A percentile compares a stretch with the other conserved stretches of the same genome.
These are phyloP conservation scores for Tagetes erecta DNA, from an alignment of 129 eudicot genomes.

Conservation along the genomic window DNA sequence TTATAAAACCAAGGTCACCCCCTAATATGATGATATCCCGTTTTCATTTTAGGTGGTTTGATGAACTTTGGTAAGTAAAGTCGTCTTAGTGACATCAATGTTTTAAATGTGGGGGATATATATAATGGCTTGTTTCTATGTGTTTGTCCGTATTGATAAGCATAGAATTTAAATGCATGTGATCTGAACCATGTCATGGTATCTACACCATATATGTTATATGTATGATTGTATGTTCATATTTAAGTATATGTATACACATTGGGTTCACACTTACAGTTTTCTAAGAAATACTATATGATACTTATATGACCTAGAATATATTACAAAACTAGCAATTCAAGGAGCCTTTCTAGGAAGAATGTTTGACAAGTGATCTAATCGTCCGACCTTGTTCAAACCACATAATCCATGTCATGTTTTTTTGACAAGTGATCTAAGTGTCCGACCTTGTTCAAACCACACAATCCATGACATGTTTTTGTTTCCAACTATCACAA, in stretches of 20 bases:
- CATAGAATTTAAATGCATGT: conserved; percentile 13
- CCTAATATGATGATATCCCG: not conserved
- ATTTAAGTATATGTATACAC: not conserved
- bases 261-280: not conserved
- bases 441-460: not conserved
- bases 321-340: not conserved
- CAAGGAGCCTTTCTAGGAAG: conserved; percentile 1
- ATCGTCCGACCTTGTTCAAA: not conserved
- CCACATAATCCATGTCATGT: not conserved
- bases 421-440: not conserved
- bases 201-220: not conserved
- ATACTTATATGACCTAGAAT: not conserved
- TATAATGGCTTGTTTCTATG: not conserved
- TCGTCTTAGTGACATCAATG: not conserved
- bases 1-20: not conserved
- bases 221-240: not conserved
- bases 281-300: conserved; percentile 1
- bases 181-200: not conserved
- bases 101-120: not conserved
- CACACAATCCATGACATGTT: not conserved
- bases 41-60: not conserved
- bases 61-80: conserved; percentile 2
- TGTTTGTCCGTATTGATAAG: conserved; percentile 9
- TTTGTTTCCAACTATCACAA: not conserved
- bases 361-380: not conserved